Base-by-base conservation (phyloP, 768 basidiomycete species). In the Trametes coccinea region DNA sequence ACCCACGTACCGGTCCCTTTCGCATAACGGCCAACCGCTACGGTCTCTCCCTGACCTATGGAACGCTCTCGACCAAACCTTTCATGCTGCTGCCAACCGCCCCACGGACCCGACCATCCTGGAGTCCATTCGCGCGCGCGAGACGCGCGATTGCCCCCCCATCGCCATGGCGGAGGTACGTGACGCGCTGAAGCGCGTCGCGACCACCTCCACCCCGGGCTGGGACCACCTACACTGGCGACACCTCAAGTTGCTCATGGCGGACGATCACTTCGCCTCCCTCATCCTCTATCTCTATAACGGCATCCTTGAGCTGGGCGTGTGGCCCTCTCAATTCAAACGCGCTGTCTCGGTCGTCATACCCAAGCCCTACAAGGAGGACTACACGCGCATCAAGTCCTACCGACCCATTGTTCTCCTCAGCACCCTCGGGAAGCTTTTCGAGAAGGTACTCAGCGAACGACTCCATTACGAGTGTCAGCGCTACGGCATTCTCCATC, bases 321-420 rank as follows among this genome's bases (percentile, higher is more conserved):
- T 49, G 10, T 64, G 66, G 43, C 70, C 67, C 0, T 22, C 27
- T 1, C 27, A 49, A 29, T 71, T 66, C 56, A 63, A 60, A 46
- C 9, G 14, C 3, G 56, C 63, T 1, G 50, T 59, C 9, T 65
- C 69, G 0, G 63, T 72, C 0, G 56, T 69, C 29, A 60, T 72
- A 22, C 63, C 67, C 2, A 72, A 72, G 56, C 70, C 68, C 0
- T 50, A 64, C 29, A 68, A 68, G 52, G 53, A 58, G 2, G 69
- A 69, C 56, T 68, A 71, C 48, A 33, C 59, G 1, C 40, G 53
- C 2, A 58, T 69, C 2, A 71, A 70, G 52, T 65, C 70, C 1
- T 73, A 70, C 59, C 65, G 69, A 41, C 70, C 65, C 0, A 72
- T 73, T 45, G 64, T 67, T 1, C 67, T 73, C 0, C 61, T 71